Conservation (phyloP, 2,329 filamentous ascomycete species). For the Aspergillus pseudotamarii region DNA sequence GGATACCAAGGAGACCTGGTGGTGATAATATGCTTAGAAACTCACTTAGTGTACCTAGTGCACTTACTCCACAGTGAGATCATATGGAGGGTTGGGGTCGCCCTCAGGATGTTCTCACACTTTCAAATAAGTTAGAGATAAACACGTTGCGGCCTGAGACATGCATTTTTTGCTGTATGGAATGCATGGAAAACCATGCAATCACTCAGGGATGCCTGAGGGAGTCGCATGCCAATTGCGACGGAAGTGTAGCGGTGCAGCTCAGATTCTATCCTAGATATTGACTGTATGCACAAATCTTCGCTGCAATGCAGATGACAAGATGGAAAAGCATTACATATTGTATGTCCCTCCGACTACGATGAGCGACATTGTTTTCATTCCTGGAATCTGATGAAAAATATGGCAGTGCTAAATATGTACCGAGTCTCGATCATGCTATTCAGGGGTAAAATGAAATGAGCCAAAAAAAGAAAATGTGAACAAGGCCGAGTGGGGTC, state of each 20-base stretch:
- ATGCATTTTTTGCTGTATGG: background rate
- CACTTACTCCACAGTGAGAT: background rate
- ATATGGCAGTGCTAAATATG: background rate
- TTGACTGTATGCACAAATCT: background rate
- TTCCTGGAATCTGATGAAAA: background rate
- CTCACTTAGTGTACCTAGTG: background rate
- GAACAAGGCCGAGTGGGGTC: background rate
- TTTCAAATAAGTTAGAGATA: background rate
- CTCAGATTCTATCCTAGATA: background rate
- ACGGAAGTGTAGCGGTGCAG: background rate
- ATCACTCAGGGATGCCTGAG: background rate
- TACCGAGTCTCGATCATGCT: background rate
- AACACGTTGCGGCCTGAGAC: background rate
- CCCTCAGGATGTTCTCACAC: background rate
- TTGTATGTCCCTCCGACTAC: background rate
- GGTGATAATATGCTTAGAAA: background rate
- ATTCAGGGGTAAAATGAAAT: slow-evolving; percentile 8
- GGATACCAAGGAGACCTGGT: background rate
- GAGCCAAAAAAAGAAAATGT: slow-evolving; percentile 8
- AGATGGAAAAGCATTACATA: background rate
- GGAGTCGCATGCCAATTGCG: background rate
- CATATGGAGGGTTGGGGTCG: background rate
- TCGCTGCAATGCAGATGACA: background rate
- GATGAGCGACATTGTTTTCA: background rate
- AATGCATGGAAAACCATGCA: background rate